Evolutionary conservation across 2,329 filamentous ascomycete species (phyloP), one percentile per base, ranked within the genome.

Genomic region (Paecilomyces formosus): DNA sequence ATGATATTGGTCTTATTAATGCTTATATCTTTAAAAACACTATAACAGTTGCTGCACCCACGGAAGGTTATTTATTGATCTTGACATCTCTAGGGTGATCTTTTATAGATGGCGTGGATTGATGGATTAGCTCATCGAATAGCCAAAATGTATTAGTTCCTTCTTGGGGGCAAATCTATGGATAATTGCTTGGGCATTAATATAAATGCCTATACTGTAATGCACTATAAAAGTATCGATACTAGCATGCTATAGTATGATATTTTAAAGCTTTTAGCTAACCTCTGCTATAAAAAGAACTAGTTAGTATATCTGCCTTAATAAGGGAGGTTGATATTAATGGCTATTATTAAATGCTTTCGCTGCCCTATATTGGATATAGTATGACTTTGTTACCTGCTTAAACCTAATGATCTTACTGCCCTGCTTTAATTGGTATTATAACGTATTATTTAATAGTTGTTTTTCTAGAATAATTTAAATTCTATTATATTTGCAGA

Each of bases 311-410:
- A 13, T 45, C n/a, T 6, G 3, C 24, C 15, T 24, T 12, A 54
- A 54, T 3, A 18, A 15, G 26, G 53, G 13, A 26, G 5, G 24
- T 31, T 59, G 45, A 59, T 13, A 69, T 71, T 68, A 64, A 76
- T 69, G 30, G 58, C 71, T 75, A 52, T 72, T 58, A 59, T 76
- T 75, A 53, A 77, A 74, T 3, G 64, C 70, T 59, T 76, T 76
- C 15, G 69, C 69, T 63, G 53, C 63, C 21, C 61, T 63, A 60
- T 76, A 75, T 64, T 65, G 66, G 21, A 76, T 68, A 26, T 53
- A 59, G 60, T 77, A 76, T 12, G 64, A 70, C 62, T 67, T 67
- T 6, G 67, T 66, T 53, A 74, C 63, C 55, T 72, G 60, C 11
- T 56, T 56, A 63, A 74, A 72, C 45, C 68, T 64, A 2, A 65